phyloP scores from a whole-genome alignment of 1,139 yeast species.

The Barnettozyma hawaiiensis region DNA sequence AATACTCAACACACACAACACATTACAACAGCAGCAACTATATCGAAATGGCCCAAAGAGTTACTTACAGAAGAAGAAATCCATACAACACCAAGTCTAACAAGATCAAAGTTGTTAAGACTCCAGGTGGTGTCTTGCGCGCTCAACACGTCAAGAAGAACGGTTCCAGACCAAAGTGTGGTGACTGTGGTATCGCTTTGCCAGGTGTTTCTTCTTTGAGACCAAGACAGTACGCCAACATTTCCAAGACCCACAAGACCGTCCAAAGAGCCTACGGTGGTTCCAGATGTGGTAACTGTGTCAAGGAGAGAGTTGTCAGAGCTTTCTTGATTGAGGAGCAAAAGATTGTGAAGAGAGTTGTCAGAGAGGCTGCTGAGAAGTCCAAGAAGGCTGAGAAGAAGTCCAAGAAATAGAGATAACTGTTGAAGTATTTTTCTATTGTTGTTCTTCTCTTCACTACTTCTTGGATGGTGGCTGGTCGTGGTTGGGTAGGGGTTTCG shows the following conservation, averaged over 20 bases:
- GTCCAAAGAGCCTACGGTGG: slow-evolving; percentile 99
- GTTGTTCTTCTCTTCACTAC: not conserved
- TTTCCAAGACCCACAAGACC: slow-evolving; percentile 94
- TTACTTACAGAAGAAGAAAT: slow-evolving; percentile 76
- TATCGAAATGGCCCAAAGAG: slow-evolving; percentile 67
- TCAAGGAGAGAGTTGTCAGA: slow-evolving; percentile 97
- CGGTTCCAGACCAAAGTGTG: slow-evolving; percentile 97
- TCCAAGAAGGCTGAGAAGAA: slow-evolving; percentile 43
- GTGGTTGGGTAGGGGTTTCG: not conserved
- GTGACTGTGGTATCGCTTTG: slow-evolving; percentile 92
- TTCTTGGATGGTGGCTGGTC: too few species aligned
- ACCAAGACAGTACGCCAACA: slow-evolving; percentile 95
- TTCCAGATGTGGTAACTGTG: slow-evolving; percentile 97
- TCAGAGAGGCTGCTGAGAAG: slow-evolving; percentile 89
- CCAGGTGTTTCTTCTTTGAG: slow-evolving; percentile 92
- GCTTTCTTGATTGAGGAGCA: slow-evolving; percentile 99
- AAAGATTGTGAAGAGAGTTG: slow-evolving; percentile 98
- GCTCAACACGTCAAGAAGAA: slow-evolving; percentile 96
- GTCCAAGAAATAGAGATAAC: slow-evolving; percentile 7
- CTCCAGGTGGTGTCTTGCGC: slow-evolving; percentile 98
- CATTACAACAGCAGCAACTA: not conserved
- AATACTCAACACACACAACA: not conserved
- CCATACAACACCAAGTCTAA: slow-evolving; percentile 98
- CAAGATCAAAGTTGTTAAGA: slow-evolving; percentile 98
- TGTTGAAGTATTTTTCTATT: too few species aligned